Evolutionary conservation across 2,329 filamentous ascomycete genomes (phyloP), one percentile per base, ranked within the genome.

Genomic region (Davidsoniella virescens): DNA sequence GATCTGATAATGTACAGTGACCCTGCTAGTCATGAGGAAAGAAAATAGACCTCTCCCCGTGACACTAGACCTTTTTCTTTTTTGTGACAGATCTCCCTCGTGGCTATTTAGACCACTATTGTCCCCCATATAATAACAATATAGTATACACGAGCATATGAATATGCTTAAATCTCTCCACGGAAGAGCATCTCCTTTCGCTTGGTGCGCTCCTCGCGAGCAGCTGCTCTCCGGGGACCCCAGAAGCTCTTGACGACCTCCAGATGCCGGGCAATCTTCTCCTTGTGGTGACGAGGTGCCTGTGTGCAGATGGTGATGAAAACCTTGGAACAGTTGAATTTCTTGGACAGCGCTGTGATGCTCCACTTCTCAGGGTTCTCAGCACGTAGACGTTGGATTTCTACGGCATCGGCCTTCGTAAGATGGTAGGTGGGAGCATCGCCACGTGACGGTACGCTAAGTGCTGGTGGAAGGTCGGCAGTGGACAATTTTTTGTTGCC

Each of bases 301-400:
- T 70, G 65, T 59, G 70, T 71, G 58, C 71, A 76, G 63, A 78
- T 75, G 61, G 72, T 70, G 52, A 81, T 67, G 57, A 81, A 80
- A 43, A 71, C 59, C 16, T 65, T 63, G 36, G 69, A 70, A 67
- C 76, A 80, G 47, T 70, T 62, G 61, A 71, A 81, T 59, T 71
- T 71, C 49, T 62, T 60, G 4, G 76, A 72, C 29, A 82, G 68
- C 44, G 63, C 64, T 37, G 59, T 59, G 42, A 78, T 71, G 54
- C 67, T 75, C 76, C 77, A 80, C 48, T 60, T 63, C 23, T 67
- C 60, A 1, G 77, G 76, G 57, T 81, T 72, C 41, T 65, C 60
- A 20, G 59, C 60, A 47, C 76, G 68, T 60, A 81, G 66, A 46
- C 63, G 62, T 52, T 74, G 72, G 60, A 80, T 81, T 67, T 80